Evolutionary conservation across 1,139 yeast species (phyloP), one percentile per base, ranked within the genome.

Genomic region (Taphrina pruni): DNA sequence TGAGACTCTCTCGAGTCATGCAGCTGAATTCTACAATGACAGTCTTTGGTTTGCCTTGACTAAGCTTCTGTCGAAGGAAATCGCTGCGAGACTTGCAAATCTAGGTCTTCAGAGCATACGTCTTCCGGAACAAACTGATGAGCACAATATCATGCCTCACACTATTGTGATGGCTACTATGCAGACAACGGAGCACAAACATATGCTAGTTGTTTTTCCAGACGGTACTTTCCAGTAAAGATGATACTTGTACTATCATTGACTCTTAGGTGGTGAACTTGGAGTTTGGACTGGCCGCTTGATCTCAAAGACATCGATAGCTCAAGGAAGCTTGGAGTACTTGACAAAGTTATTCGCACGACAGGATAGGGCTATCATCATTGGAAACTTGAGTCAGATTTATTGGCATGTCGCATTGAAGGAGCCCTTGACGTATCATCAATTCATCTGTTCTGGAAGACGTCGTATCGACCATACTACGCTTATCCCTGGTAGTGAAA

Each of bases 271-370:
- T 14, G 67, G 61, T n/a, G 67, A 64, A 26, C 32, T 55, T 12
- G 67, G 61, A 3, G 43, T 46, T 14, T 64, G 67, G 67, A 43
- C 51, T 38, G 67, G 67, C 32, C 26, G 67, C 7, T 55, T 64
- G 51, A 41, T 55, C 38, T 54, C 67, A 9, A 45, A 55, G 39
- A 14, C 45, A 5, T 32, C 67, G 9, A 51, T 64, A 12, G 6
- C 12, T 26, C 17, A 20, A 11, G 67, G 67, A 1, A 50, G 60
- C 32, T 35, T 64, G 17, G 61, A 64, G 36, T 8, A 54, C 7
- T 21, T 64, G 32, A 55, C 45, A 32, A 45, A 45, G 48, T 12
- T 38, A 6, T 46, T 64, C 14, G 38, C 12, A 35, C 14, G 26
- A 20, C 41, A 26, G 14, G 35, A 26, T 36, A 51, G 67, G 3